Percentiles rank a stretch among this genome's conserved stretches.
Evolutionary conservation across 2,329 filamentous ascomycete species (phyloP).

Genomic region (Colletotrichum horii): DNA sequence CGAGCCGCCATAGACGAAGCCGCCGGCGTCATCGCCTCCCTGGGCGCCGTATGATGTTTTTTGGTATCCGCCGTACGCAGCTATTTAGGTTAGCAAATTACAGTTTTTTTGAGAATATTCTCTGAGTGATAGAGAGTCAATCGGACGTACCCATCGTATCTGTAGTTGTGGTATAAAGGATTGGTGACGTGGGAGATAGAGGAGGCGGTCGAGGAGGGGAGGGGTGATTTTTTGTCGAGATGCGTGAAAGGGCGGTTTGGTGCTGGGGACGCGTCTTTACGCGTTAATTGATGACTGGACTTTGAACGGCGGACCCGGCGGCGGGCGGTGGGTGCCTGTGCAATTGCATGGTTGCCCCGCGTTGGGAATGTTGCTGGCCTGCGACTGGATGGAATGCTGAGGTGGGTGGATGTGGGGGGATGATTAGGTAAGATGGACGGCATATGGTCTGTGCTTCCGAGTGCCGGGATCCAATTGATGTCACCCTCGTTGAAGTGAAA

Average conservation of each 20-base stretch:
- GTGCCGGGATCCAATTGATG: not conserved
- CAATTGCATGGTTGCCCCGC: not conserved
- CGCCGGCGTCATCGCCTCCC: slow-evolving; percentile 65
- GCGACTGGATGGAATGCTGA: not conserved
- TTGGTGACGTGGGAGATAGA: not conserved
- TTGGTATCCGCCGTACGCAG: slow-evolving; percentile 51
- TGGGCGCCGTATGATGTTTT: slow-evolving; percentile 55
- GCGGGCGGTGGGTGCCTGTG: not conserved
- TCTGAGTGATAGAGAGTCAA: not conserved
- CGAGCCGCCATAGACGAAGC: slow-evolving; percentile 65
- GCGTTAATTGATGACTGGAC: not conserved
- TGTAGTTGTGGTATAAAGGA: not conserved
- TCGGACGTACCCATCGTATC: not conserved
- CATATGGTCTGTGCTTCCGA: not conserved
- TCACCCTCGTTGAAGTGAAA: not conserved
- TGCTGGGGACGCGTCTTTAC: not conserved
- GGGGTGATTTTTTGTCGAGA: not conserved
- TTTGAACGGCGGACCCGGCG: not conserved
- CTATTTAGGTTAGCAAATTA: slow-evolving; percentile 31
- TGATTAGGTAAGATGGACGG: not conserved
- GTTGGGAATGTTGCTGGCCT: not conserved
- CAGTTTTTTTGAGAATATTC: too few relatives aligned
- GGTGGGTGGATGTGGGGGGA: not conserved
- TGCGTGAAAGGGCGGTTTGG: not conserved
- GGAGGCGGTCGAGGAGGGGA: not conserved